Base-by-base conservation (phyloP, 2,329 filamentous ascomycete genomes). In the Podosphaera xanthii region DNA sequence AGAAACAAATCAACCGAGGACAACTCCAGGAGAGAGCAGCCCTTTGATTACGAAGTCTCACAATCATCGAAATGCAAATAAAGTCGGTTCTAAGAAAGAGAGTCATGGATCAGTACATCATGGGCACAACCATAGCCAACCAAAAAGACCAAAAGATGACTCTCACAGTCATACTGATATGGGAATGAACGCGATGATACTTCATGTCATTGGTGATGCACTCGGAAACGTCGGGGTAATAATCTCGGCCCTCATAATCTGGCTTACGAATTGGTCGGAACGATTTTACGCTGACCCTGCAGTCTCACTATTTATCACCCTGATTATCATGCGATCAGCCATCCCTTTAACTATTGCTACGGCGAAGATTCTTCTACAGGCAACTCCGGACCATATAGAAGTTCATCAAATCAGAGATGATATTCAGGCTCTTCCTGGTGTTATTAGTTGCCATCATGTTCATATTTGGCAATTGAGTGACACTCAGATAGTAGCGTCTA, bases 381-480 rank as follows among this genome's bases (percentile, higher is more conserved):
- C 91, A 2, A 94, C 92, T 0, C 92, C 92, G 0, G 84, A 89
- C 61, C 86, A 91, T 59, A 83, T 98, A 66, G 83, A 84, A 65
- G 81, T 96, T 60, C 84, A 90, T 63, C 87, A 97, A 61, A 91
- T 98, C 71, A 86, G 88, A 64, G 84, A 91, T 64, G 92, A 98
- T 69, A 95, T 98, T 59, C 81, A 90, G 68, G 74, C 79, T 14
- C 80, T 98, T 4, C 84, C 86, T 0, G 90, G 90, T 49, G 86
- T 98, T 55, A 76, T 92, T 62, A 88, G 86, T 69, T 95, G 89
- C 68, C 92, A 98, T 72, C 91, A 98, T 70, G 78, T 98, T 31
- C 92, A 98, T 70, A 89, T 98, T 62, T 98, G 92, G 92, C 91
- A 97, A 71, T 79, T 98, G 40, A 94, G 86, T 14, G 91, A 97